These are phyloP conservation scores for Parascedosporium putredinis DNA, from an alignment of 2,329 filamentous ascomycete genomes.

Conservation along the genomic window DNA sequence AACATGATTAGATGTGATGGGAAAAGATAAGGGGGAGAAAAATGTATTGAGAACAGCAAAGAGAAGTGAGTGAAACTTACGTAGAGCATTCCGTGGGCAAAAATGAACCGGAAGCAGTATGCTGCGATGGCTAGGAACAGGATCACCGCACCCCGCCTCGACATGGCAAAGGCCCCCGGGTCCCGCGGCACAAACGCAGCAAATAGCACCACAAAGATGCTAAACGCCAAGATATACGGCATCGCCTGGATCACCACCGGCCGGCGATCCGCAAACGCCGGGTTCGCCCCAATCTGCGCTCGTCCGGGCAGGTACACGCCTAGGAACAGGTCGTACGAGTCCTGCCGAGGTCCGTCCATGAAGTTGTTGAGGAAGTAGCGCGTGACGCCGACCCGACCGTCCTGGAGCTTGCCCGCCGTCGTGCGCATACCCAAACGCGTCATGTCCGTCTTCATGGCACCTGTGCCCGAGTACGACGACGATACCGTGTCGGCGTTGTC, in stretches of 20 bases:
- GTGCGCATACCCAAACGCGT: constrained; percentile 89
- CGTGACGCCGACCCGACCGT: constrained; percentile 78
- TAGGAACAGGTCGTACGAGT: constrained; percentile 90
- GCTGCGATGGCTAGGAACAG: constrained; percentile 62
- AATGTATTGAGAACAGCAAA: constrained; percentile 5
- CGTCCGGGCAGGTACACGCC: constrained; percentile 71
- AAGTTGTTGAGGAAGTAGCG: constrained; percentile 94
- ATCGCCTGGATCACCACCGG: constrained; percentile 87
- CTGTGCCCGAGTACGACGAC: constrained; percentile 86
- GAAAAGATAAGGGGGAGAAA: background rate
- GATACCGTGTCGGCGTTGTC: constrained; percentile 97
- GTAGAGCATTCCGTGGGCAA: constrained; percentile 80
- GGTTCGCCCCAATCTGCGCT: constrained; percentile 57
- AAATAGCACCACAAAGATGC: constrained; percentile 71
- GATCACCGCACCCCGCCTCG: constrained; percentile 70
- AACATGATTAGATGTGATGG: background rate
- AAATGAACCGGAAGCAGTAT: constrained; percentile 70
- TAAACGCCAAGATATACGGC: constrained; percentile 80
- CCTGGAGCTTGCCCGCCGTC: constrained; percentile 72
- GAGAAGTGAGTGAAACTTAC: constrained; percentile 45
- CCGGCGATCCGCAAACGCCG: constrained; percentile 74
- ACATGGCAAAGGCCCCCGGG: constrained; percentile 67
- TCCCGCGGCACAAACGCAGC: constrained; percentile 57
- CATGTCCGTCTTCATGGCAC: constrained; percentile 95
- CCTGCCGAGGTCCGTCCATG: constrained; percentile 82